A percentile compares a stretch with the other conserved stretches of the same genome.
phyloP scores from a whole-genome alignment of 148 eudicot genomes.

The Simmondsia chinensis region DNA sequence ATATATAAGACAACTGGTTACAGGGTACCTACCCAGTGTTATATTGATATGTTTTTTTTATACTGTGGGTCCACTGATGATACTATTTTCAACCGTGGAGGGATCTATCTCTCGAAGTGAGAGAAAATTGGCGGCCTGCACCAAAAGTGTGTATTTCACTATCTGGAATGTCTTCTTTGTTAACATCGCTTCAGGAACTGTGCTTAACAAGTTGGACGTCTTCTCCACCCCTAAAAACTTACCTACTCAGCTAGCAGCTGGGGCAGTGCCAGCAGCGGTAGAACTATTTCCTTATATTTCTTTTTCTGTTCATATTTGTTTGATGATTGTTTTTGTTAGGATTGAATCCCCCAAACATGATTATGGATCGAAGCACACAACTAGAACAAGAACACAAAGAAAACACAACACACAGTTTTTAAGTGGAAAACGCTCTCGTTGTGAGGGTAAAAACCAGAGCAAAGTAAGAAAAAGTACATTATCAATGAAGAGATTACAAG shows the following conservation, averaged over 20 bases:
- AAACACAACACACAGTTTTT: no score
- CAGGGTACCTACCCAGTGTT: constrained; percentile 92
- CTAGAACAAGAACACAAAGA: no score
- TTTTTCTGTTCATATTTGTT: neutral
- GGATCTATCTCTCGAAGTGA: constrained; percentile 83
- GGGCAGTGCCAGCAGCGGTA: constrained; percentile 73
- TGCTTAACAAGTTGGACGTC: constrained; percentile 36
- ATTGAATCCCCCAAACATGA: no score
- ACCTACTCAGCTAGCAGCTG: constrained; percentile 55
- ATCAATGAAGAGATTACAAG: no score
- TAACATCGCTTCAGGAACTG: constrained; percentile 61
- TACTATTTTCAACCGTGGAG: constrained; percentile 78
- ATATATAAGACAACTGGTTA: constrained; percentile 36
- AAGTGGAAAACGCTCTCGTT: no score
- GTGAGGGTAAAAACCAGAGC: no score
- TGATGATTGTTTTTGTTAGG: neutral
- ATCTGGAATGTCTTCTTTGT: constrained; percentile 96
- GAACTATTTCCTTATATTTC: constrained; percentile 2
- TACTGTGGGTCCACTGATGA: constrained; percentile 74
- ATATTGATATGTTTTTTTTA: constrained; percentile 60
- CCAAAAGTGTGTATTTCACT: constrained; percentile 61
- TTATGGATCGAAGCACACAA: no score
- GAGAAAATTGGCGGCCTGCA: constrained; percentile 81
- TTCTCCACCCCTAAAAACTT: constrained; percentile 39
- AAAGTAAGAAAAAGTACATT: no score